phyloP scores from a whole-genome alignment of 2,329 filamentous ascomycete genomes.

The Colletotrichum tamarilloi region DNA sequence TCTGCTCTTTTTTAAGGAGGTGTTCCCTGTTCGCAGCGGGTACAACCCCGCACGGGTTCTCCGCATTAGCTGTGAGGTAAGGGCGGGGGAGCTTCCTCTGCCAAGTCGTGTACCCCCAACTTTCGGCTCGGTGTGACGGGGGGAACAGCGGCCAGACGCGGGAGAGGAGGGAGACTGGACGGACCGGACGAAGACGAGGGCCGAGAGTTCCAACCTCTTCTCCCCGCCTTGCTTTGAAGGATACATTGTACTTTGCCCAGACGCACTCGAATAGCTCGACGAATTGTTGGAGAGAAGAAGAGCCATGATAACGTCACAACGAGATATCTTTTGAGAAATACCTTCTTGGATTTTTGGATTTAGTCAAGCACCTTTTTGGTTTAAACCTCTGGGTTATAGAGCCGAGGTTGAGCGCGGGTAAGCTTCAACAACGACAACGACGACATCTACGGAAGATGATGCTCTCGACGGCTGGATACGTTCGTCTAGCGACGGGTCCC shows the following conservation, averaged over 20 bases:
- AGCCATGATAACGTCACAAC: not conserved
- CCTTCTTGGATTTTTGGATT: not conserved
- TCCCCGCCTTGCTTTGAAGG: not conserved
- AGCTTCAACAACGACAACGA: not conserved
- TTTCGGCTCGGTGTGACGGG: not conserved
- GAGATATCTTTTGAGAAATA: not conserved
- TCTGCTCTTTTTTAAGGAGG: not conserved
- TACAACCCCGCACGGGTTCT: constrained; percentile 31
- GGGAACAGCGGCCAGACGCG: constrained; percentile 8
- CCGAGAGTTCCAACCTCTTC: not conserved
- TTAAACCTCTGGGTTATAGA: not conserved
- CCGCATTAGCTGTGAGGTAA: constrained; percentile 26
- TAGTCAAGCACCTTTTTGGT: too few relatives aligned
- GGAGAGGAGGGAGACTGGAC: not conserved
- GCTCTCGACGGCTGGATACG: not conserved
- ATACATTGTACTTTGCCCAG: not conserved
- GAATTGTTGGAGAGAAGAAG: not conserved
- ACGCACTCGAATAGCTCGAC: not conserved
- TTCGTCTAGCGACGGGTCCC: not conserved
- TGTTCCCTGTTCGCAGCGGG: constrained; percentile 19
- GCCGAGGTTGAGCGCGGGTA: not conserved
- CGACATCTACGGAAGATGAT: not conserved
- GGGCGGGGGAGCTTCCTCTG: constrained; percentile 15
- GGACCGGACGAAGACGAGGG: not conserved
- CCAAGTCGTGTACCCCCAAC: constrained; percentile 24